Conservation (phyloP, 1,139 yeast species). For the Hyphopichia khmerensis region DNA sequence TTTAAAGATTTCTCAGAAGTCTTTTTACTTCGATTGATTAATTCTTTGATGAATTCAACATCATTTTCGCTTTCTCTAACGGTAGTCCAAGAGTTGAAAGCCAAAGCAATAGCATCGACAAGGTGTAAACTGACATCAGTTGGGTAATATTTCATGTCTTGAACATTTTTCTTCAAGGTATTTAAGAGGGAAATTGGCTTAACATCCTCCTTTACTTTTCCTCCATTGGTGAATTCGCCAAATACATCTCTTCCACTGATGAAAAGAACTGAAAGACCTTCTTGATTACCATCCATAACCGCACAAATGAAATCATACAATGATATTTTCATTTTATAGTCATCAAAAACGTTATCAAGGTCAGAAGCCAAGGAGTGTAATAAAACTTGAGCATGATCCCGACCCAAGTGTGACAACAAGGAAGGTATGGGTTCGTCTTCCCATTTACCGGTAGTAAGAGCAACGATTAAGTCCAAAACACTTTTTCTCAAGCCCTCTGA, state of each 20-base stretch:
- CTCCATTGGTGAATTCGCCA: slow-evolving; percentile 24
- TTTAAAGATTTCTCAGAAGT: slow-evolving; percentile 18
- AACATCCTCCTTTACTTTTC: slow-evolving; percentile 13
- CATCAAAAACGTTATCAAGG: slow-evolving; percentile 58
- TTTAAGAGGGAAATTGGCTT: slow-evolving; percentile 47
- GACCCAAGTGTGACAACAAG: slow-evolving; percentile 75
- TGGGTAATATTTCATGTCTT: slow-evolving; percentile 54
- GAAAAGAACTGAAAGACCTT: slow-evolving; percentile 78
- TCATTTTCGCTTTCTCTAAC: slow-evolving; percentile 52
- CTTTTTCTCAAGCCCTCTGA: slow-evolving; percentile 48
- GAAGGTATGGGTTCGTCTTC: slow-evolving; percentile 62
- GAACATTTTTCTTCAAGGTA: slow-evolving; percentile 58
- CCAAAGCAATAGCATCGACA: slow-evolving; percentile 63
- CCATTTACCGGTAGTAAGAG: slow-evolving; percentile 65
- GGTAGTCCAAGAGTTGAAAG: slow-evolving; percentile 69
- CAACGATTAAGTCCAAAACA: slow-evolving; percentile 58
- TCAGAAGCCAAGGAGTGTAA: slow-evolving; percentile 60
- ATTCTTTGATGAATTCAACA: slow-evolving; percentile 47
- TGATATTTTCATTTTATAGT: slow-evolving; percentile 52
- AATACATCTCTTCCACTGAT: slow-evolving; percentile 68
- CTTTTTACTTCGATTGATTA: slow-evolving; percentile 39
- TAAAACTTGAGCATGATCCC: slow-evolving; percentile 57
- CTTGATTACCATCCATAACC: slow-evolving; percentile 76
- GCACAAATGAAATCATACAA: slow-evolving; percentile 75
- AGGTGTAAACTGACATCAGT: slow-evolving; percentile 57